Base-by-base conservation (phyloP, 306 rosid genomes). In the Quercus parvula region DNA sequence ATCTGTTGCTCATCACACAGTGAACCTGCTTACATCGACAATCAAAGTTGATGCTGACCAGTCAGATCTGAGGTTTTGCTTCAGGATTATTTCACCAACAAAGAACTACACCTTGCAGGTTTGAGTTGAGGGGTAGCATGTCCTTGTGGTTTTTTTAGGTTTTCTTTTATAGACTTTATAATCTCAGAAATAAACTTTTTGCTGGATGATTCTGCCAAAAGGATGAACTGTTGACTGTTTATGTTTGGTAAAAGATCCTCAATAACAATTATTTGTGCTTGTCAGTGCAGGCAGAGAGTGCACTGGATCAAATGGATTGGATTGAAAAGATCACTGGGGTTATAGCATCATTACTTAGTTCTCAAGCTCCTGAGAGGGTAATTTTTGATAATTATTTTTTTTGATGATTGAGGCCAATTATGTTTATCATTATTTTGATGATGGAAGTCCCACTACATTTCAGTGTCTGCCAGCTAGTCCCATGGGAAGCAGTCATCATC, bases 281-380 rank as follows among this genome's bases (percentile, higher is more conserved):
- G 94, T 93, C 88, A 88, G 89, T 90, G 94, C 98, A 96, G 99
- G 99, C 99, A 90, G 99, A 96, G 89, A 96, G 99, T 87, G 99
- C 99, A 0, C 77, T 96, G 77, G 99, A 96, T 84, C 99, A 96
- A 90, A 93, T 93, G 98, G 99, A 96, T 85, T 96, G 99, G 99
- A 96, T 96, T 80, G 99, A 96, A 84, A 96, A 96, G 91, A 96
- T 96, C 84, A 96, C 99, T 1, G 99, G 99, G 75, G 99, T 96
- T 84, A 96, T 96, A 88, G 98, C 99, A 73, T 96, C 99, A 41
- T 86, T 96, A 86, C 93, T 96, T 72, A 91, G 98, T 79, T 96
- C 99, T 83, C 99, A 96, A 87, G 87, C 89, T 85, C 98, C 99
- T 78, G 99, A 93, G 82, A 89, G 96, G 93, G 98, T 96, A 96